Evolutionary conservation across 1,284 basidiomycete species (phyloP).

Genomic region (Albatrellus sp.): DNA sequence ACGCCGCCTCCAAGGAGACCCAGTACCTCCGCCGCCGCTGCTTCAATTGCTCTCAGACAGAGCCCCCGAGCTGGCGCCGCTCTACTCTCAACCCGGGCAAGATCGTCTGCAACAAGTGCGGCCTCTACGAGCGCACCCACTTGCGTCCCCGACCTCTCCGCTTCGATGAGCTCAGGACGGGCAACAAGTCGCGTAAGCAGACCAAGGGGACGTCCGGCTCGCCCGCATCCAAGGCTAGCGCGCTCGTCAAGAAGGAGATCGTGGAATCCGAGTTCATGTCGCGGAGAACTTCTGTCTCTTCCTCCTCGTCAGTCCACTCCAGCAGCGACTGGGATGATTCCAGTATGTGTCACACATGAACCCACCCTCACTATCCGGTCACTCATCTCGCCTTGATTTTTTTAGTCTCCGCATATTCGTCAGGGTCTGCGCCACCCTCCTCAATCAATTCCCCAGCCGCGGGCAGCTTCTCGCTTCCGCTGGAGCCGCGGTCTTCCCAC

Average conservation of each 20-base stretch:
- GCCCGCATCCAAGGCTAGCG: slow-evolving; percentile 23
- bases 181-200: slow-evolving; percentile 65
- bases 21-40: slow-evolving; percentile 75
- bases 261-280: slow-evolving; percentile 34
- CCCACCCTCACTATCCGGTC: background rate
- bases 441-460: slow-evolving; percentile 52
- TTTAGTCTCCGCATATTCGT: slow-evolving; percentile 49
- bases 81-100: slow-evolving; percentile 78
- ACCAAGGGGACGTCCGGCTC: slow-evolving; percentile 29
- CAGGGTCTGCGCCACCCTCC: slow-evolving; percentile 48
- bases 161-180: slow-evolving; percentile 73
- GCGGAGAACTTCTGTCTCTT: slow-evolving; percentile 47
- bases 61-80: slow-evolving; percentile 75
- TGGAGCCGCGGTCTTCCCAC: slow-evolving; percentile 33
- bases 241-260: slow-evolving; percentile 53
- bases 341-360: too few relatives aligned
- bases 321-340: slow-evolving; percentile 66
- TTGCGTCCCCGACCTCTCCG: slow-evolving; percentile 66
- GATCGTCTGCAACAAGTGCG: slow-evolving; percentile 85
- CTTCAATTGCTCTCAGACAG: slow-evolving; percentile 81
- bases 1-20: slow-evolving; percentile 76
- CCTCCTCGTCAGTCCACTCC: slow-evolving; percentile 38
- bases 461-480: slow-evolving; percentile 43
- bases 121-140: slow-evolving; percentile 76
- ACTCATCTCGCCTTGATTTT: slow-evolving; percentile 7